Evolutionary conservation across 2,329 filamentous ascomycete genomes (phyloP), one percentile per base, ranked within the genome.

Genomic region (Fusarium burgessii): DNA sequence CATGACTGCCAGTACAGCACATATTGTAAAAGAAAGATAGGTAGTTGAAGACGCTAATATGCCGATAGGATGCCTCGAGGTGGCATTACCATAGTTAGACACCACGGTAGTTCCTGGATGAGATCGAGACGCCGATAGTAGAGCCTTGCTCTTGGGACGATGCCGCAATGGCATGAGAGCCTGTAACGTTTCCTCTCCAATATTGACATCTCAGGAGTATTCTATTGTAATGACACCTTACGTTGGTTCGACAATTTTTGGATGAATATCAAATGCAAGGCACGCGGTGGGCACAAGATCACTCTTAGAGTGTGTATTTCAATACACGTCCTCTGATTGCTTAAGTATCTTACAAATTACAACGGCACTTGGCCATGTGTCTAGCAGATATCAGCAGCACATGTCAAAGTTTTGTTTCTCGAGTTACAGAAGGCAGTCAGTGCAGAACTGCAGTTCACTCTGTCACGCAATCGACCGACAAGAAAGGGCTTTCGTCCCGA

Each of bases 111-210:
- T 62, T 56, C 33, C 27, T 67, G 47, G n/a, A 52, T 47, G 32
- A 49, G 36, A 54, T 36, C 54, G 35, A 42, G 38, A 60, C 45
- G 40, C 46, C 40, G 36, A 42, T 60, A 41, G 33, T 40, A 51
- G 52, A 51, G 59, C 32, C 43, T 56, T 33, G 41, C 47, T 56
- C 46, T 40, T 29, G 51, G 51, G 36, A 41, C 45, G 38, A 25
- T 52, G 36, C 36, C 32, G 62, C 42, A 23, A 66, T 66, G 63
- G 46, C 54, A 66, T 25, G 15, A 38, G 29, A 51, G 29, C 52
- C 42, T 62, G 49, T 15, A 56, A 67, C 56, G 55, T 50, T 62
- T 62, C 47, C 47, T 38, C 41, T 62, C n/a, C 29, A 40, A 17
- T 40, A 23, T 20, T n/a, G 33, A 35, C 18, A 50, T 65, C 42